Evolutionary conservation across 148 eudicot species (phyloP).

Genomic region (Chenopodium berlandieri): DNA sequence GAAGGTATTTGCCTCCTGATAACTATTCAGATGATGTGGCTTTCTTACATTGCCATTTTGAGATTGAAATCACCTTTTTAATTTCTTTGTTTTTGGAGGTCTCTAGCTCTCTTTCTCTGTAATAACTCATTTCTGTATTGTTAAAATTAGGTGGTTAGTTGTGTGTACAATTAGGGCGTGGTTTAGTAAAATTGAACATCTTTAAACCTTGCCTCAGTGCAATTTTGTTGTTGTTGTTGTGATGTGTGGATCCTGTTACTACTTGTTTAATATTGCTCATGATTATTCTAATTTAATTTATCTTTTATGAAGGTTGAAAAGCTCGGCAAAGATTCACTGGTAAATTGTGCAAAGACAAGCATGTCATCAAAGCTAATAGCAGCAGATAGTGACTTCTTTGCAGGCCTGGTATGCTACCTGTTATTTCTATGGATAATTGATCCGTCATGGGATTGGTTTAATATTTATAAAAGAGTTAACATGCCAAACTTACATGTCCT

Average conservation of each 20-base stretch:
- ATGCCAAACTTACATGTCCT: not conserved
- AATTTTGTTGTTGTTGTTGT: not conserved
- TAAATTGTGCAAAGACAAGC: conserved; percentile 97
- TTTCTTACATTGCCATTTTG: not conserved
- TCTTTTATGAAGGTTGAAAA: conserved; percentile 64
- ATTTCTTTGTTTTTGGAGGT: not conserved
- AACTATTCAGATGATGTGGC: not conserved
- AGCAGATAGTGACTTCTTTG: conserved; percentile 84
- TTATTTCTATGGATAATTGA: not conserved
- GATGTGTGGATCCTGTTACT: not conserved
- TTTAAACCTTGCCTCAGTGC: not conserved
- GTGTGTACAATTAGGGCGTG: not conserved
- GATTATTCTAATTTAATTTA: conserved; percentile 2
- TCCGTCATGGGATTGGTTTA: not conserved
- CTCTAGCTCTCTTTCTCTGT: not conserved
- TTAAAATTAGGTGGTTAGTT: not conserved
- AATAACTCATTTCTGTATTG: not conserved
- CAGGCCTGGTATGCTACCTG: conserved; percentile 54
- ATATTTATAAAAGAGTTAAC: not conserved
- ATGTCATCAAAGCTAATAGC: conserved; percentile 90
- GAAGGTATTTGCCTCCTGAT: conserved; percentile 48
- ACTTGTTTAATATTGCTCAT: not conserved
- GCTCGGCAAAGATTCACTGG: conserved; percentile 87
- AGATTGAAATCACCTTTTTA: not conserved
- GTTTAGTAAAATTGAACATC: not conserved